Base-by-base conservation (phyloP, 768 basidiomycete species). In the Trichaptum fuscoviolaceum region DNA sequence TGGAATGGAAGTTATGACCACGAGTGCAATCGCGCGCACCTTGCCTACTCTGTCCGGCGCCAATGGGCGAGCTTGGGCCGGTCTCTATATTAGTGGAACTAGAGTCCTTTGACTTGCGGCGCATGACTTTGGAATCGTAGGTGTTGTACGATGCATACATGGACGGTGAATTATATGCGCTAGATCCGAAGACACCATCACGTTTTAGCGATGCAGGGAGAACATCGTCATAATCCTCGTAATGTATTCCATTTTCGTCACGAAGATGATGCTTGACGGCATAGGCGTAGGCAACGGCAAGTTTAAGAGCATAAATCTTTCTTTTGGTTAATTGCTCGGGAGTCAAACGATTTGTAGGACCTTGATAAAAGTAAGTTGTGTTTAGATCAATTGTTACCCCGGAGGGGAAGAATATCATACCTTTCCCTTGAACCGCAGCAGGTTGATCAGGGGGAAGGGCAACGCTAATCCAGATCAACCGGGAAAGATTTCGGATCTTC, bases 211-310 rank as follows among this genome's bases (percentile, higher is more conserved):
- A 83, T 3, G 81, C 71, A 0, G 93, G 93, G 23, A 95, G 76
- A 65, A 95, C 79, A 12, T 83, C 87, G 0, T 72, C 74, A 70
- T 89, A 88, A 75, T 95, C 93, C 1, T 82, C 79, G 72, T 86
- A 87, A 25, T 88, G 81, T 9, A 86, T 75, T 2, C 94, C 92
- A 72, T 92, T 92, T 70, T 94, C 90, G 63, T 87, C 91, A 58
- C 93, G 91, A 63, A 95, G 83, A 74, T 95, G 94, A 74, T 96
- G 89, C 73, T 87, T 87, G 18, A 80, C 85, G 63, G 92, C 86
- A 72, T 85, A 89, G 9, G 87, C 87, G 73, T 92, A 94, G 7
- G 86, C 83, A 8, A 90, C 79, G 52, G 85, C 83, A 36, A 93
- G 84, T 66, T 84, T 87, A 62, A 97, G 73, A 25, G 84, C 80